Evolutionary conservation across 106 monocot species (phyloP).

Genomic region (Platanthera guangdongensis): DNA sequence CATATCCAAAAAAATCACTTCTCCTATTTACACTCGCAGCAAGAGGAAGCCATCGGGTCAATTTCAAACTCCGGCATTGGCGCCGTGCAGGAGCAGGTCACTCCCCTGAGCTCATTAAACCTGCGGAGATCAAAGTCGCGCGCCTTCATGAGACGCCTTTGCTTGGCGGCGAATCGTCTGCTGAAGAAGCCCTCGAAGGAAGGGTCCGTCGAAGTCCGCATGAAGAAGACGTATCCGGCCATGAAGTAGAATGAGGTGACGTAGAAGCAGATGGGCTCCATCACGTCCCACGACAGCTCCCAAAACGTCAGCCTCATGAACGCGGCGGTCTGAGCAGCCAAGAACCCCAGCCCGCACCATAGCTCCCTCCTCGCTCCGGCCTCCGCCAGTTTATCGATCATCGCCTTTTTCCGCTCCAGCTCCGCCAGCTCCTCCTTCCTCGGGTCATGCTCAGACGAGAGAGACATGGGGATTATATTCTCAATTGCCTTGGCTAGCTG

Average conservation of each 20-base stretch:
- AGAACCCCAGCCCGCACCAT: slow-evolving; percentile 33
- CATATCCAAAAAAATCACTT: not conserved
- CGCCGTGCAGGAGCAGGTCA: not conserved
- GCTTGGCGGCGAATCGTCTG: slow-evolving; percentile 26
- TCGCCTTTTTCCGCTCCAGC: slow-evolving; percentile 34
- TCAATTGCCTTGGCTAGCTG: slow-evolving; percentile 26
- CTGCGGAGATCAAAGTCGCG: slow-evolving; percentile 16
- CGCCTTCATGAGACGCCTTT: slow-evolving; percentile 23
- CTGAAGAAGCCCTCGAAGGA: slow-evolving; percentile 43
- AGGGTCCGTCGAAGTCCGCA: slow-evolving; percentile 33
- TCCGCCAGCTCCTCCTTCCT: slow-evolving; percentile 16
- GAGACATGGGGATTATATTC: slow-evolving; percentile 16
- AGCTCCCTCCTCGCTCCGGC: slow-evolving; percentile 22
- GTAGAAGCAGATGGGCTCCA: slow-evolving; percentile 64
- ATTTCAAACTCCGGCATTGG: not conserved
- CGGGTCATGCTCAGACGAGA: not conserved
- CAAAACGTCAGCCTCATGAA: slow-evolving; percentile 60
- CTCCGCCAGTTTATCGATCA: slow-evolving; percentile 31
- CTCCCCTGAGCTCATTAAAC: slow-evolving; percentile 18
- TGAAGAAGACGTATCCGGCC: slow-evolving; percentile 39
- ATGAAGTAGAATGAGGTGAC: slow-evolving; percentile 40
- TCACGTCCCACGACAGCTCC: slow-evolving; percentile 62
- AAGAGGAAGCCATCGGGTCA: not conserved
- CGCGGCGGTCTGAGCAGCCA: slow-evolving; percentile 30
- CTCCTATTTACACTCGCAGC: not conserved